These are phyloP conservation scores for Coniferiporia sulphurascens DNA, from an alignment of 1,284 basidiomycete species.

Conservation along the genomic window DNA sequence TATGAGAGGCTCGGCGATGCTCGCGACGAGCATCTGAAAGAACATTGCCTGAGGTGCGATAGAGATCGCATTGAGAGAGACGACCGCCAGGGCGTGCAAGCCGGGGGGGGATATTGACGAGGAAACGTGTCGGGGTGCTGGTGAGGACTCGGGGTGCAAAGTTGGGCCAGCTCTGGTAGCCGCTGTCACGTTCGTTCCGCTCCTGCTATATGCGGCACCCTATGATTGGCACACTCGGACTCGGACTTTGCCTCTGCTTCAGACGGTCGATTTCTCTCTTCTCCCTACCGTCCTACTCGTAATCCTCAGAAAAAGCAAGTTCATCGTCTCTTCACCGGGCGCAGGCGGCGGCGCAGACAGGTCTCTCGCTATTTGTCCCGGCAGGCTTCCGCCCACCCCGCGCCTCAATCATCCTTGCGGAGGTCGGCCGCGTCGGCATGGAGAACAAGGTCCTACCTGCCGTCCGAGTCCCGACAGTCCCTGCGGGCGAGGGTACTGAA, in stretches of 20 bases:
- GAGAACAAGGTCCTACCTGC: slow-evolving; percentile 27
- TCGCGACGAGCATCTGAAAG: neutral
- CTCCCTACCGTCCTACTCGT: neutral
- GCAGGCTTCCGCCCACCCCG: neutral
- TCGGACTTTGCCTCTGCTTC: too few species aligned
- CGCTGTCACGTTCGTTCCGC: neutral
- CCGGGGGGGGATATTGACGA: neutral
- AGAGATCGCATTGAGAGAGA: neutral
- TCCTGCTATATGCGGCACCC: neutral
- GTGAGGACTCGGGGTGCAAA: neutral
- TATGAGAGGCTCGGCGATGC: slow-evolving; percentile 36
- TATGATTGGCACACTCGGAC: neutral
- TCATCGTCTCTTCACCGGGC: neutral
- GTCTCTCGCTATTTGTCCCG: slow-evolving; percentile 11
- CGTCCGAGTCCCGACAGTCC: slow-evolving; percentile 33
- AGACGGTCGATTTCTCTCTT: neutral
- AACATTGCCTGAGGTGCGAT: neutral
- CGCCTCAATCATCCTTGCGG: too few species aligned
- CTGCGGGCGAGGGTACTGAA: slow-evolving; percentile 27
- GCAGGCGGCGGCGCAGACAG: slow-evolving; percentile 4
- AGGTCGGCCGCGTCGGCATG: neutral
- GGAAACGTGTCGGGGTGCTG: neutral
- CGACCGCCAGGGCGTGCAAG: neutral
- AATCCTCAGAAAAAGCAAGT: neutral
- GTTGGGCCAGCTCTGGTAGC: neutral